A percentile compares a stretch with the other conserved stretches of the same genome.
phyloP scores from a whole-genome alignment of 306 rosid species.

The Sphenostylis stenocarpa region DNA sequence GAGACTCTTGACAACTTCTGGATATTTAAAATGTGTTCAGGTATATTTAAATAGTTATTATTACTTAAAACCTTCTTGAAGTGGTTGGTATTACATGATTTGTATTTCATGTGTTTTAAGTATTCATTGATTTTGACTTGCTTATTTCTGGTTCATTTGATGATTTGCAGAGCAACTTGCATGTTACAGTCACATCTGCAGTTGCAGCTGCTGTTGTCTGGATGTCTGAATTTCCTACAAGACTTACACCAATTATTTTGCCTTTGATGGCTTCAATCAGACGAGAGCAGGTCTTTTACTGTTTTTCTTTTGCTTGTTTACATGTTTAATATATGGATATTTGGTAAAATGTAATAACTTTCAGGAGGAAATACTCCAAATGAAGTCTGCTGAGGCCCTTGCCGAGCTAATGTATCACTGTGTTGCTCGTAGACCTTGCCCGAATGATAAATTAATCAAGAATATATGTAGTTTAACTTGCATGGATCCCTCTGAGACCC shows the following conservation, averaged over 20 bases:
- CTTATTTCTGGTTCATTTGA: conserved; percentile 37
- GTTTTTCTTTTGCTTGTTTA: background rate
- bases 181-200: conserved; percentile 83
- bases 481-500: conserved; percentile 91
- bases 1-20: conserved; percentile 84
- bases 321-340: conserved; percentile 19
- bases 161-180: conserved; percentile 81
- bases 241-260: conserved; percentile 85
- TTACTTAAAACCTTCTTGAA: background rate
- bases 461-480: conserved; percentile 86
- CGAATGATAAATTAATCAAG: conserved; percentile 90
- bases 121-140: conserved; percentile 22
- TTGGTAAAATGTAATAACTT: conserved; percentile 27
- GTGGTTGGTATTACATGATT: conserved; percentile 17
- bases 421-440: conserved; percentile 80
- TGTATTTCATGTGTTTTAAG: background rate
- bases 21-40: conserved; percentile 98
- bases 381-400: conserved; percentile 93
- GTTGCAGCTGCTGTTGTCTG: conserved; percentile 95
- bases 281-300: conserved; percentile 78
- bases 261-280: conserved; percentile 95
- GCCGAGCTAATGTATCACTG: conserved; percentile 90
- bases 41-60: conserved; percentile 43
- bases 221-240: conserved; percentile 91
- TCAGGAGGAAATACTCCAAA: conserved; percentile 95